Evolutionary conservation across 495 filamentous ascomycete species (phyloP), one percentile per base, ranked within the genome.

Genomic region (Melanomma pulvis-pyrius): DNA sequence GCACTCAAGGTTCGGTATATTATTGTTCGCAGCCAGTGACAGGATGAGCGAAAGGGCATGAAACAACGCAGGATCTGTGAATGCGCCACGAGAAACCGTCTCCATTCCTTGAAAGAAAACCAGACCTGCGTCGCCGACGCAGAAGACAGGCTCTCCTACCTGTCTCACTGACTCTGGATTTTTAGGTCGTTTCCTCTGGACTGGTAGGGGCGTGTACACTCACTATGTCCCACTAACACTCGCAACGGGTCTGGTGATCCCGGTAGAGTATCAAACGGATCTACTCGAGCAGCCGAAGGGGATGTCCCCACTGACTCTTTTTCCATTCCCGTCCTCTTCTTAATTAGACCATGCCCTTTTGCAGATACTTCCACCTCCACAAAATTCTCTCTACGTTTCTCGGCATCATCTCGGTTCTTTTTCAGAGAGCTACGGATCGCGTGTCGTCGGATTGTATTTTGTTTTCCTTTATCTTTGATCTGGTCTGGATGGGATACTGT

Each of bases 51-150:
- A 61, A 11, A 67, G 29, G 2, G 63, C 56, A 25, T 67, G 56
- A 34, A 67, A 67, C 8, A 67, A 19, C 1, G 55, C 56, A 12
- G 63, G 48, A 25, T 61, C 63, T 11, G 63, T 48, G 17, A 67
- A 34, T 11, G 63, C 55, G 1, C 48, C 63, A 11, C 46, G 63
- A 25, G 59, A 60, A 1, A 67, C 47, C 0, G 55, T 54, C 3
- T 67, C 55, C 32, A 67, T 58, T 30, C 62, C 62, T 28, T 50
- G 39, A 24, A 51, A 67, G 48, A 52, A 67, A 1, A 54, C 28
- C 5, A 17, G 11, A 7, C 53, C 53, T 8, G 51, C 54, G 13
- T 67, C 56, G 2, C 36, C 47, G 11, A 54, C 28, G 19, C 47
- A 54, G 46, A 46, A 67, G 11, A 54, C n/a, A 5, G 56, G 54